These are phyloP conservation scores for Bombardia bombarda DNA, from an alignment of 495 filamentous ascomycete species.

Conservation along the genomic window DNA sequence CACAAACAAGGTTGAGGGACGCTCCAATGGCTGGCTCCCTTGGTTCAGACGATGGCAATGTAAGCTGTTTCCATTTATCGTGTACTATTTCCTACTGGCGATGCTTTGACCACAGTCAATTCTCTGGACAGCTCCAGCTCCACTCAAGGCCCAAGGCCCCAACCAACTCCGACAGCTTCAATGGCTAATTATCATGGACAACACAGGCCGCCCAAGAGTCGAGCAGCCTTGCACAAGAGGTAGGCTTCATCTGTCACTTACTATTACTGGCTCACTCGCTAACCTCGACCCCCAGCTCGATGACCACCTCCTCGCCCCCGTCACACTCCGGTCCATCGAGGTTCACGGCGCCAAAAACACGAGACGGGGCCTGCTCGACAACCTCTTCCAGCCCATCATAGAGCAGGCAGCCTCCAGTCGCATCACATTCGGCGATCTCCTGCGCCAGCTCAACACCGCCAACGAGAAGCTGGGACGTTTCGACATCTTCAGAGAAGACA, in stretches of 20 bases:
- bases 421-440: constrained; percentile 69
- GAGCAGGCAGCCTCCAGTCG: constrained; percentile 54
- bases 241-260: too few species aligned
- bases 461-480: constrained; percentile 71
- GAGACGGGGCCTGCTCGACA: constrained; percentile 67
- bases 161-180: too few species aligned
- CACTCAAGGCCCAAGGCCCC: too few species aligned
- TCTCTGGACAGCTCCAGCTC: too few species aligned
- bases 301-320: constrained; percentile 62
- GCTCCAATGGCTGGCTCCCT: constrained; percentile 14
- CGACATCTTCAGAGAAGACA: constrained; percentile 80
- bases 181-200: too few species aligned
- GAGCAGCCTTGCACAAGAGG: too few species aligned
- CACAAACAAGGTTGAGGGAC: too few species aligned
- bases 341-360: constrained; percentile 74
- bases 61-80: too few species aligned
- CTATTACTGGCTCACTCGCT: too few species aligned
- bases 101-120: too few species aligned
- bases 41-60: constrained; percentile 10
- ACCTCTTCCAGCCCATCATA: constrained; percentile 69
- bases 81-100: too few species aligned
- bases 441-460: constrained; percentile 57
- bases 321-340: constrained; percentile 72
- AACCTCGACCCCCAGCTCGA: constrained; percentile 43
- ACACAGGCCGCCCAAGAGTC: too few species aligned